Evolutionary conservation across 768 basidiomycete species (phyloP).

Genomic region (Pleurotus salmoneostramineus): DNA sequence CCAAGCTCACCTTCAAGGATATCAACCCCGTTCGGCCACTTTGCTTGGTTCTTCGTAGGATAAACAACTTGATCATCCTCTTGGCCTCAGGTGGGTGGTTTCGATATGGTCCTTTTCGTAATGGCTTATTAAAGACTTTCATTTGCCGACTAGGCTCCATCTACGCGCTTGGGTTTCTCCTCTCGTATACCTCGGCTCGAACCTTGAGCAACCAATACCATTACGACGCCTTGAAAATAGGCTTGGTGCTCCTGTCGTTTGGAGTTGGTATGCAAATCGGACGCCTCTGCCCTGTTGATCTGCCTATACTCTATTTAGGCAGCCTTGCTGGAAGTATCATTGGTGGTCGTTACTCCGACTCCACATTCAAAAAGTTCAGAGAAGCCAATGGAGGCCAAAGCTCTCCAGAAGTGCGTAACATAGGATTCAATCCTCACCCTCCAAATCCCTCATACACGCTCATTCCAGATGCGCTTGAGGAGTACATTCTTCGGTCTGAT

Average conservation of each 20-base stretch:
- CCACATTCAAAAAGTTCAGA: conserved; percentile 30
- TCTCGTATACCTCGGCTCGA: conserved; percentile 72
- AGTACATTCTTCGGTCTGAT: conserved; percentile 57
- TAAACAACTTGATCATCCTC: conserved; percentile 67
- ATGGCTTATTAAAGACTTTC: background rate
- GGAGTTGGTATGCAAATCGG: conserved; percentile 50
- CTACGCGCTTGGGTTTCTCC: conserved; percentile 67
- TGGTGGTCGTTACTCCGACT: conserved; percentile 44
- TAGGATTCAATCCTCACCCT: background rate
- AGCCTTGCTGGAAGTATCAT: conserved; percentile 36
- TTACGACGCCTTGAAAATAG: conserved; percentile 67
- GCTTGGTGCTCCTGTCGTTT: conserved; percentile 72
- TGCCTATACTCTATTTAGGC: conserved; percentile 19
- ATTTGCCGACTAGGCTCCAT: conserved; percentile 44
- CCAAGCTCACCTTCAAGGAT: conserved; percentile 61
- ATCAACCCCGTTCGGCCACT: conserved; percentile 75
- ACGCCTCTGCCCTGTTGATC: background rate
- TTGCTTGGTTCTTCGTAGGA: conserved; percentile 47
- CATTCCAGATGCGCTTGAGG: conserved; percentile 62
- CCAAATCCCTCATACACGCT: no score
- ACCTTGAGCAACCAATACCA: conserved; percentile 62
- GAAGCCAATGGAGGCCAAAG: conserved; percentile 34
- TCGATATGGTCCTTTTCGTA: background rate
- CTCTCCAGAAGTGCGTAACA: conserved; percentile 59
- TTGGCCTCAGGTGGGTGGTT: conserved; percentile 53